Evolutionary conservation across 352 stramenopile genomes (phyloP).

Genomic region (Phytophthora ramorum): DNA sequence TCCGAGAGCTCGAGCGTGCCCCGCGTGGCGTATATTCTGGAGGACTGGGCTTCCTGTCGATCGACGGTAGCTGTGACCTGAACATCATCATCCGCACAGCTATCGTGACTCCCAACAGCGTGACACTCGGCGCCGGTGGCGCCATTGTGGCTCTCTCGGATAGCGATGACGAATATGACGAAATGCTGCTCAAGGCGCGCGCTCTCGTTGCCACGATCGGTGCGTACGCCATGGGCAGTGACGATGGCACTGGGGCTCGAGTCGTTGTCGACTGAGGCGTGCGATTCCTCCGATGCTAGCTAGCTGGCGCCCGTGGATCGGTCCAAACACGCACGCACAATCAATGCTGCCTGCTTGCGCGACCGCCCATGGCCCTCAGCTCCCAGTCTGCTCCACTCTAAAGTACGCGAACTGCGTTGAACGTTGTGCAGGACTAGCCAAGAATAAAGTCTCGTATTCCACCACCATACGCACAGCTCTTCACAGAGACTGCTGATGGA

Average conservation of each 20-base stretch:
- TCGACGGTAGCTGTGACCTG: slow-evolving; percentile 96
- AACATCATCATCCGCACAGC: slow-evolving; percentile 98
- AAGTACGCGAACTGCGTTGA: slow-evolving; percentile 10
- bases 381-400: slow-evolving; percentile 13
- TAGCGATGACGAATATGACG: slow-evolving; percentile 93
- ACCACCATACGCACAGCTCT: not conserved
- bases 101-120: slow-evolving; percentile 83
- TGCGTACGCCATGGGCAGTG: slow-evolving; percentile 56
- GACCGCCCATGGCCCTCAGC: slow-evolving; percentile 22
- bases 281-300: slow-evolving; percentile 13
- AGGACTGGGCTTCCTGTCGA: slow-evolving; percentile 94
- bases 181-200: slow-evolving; percentile 93
- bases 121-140: slow-evolving; percentile 94
- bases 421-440: slow-evolving; percentile 30
- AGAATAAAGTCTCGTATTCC: slow-evolving; percentile 27
- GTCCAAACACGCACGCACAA: slow-evolving; percentile 20
- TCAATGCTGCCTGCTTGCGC: slow-evolving; percentile 26
- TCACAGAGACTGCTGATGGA: slow-evolving; percentile 16
- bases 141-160: slow-evolving; percentile 97
- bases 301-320: slow-evolving; percentile 32
- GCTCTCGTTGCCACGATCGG: slow-evolving; percentile 71
- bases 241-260: slow-evolving; percentile 44
- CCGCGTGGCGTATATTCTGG: slow-evolving; percentile 96
- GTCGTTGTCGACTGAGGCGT: slow-evolving; percentile 33
- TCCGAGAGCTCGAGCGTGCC: slow-evolving; percentile 91